Evolutionary conservation across 371 early-diverging fungal genomes (phyloP), one percentile per base, ranked within the genome.

Genomic region (Apophysomyces ossiformis): DNA sequence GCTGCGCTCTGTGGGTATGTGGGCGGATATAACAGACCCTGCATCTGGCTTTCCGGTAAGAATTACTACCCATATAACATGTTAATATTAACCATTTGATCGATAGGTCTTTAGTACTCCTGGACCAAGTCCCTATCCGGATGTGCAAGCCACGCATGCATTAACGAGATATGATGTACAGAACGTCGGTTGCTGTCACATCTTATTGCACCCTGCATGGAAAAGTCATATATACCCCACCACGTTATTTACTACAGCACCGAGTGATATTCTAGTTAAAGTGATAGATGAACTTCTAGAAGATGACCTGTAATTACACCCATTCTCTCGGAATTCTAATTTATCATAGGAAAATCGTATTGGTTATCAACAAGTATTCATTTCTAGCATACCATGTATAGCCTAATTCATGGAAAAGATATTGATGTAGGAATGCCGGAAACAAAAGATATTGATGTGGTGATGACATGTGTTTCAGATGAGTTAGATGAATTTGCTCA

Each of bases 1-100:
- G 3, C 72, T 95, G 12, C 78, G 73, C 39, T 69, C 72, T 6
- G 66, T 73, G 26, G 93, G 93, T 12, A 85, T 89, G 84, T 96
- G 95, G 95, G 92, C 92, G 0, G 97, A 96, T 79, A 75, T 93
- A 45, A 94, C 94, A 41, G 96, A 96, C 73, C 96, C 97, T n/a
- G 92, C 94, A 37, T 93, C 94, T 7, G 97, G 97, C 2, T 92
- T 87, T 77, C 93, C 96, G 1, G 87, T 92, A 79, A 77, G 76
- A 67, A 26, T 26, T 26, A 26, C 1, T 26, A 26, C 32, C 3
- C 3, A 26, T 26, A 26, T 26, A 26, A 26, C 32, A 26, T 26
- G 32, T 26, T 26, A 26, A 3, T 2, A 26, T 45, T 13, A 18
- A 57, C 64, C 0, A 45, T 63, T 44, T 43, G 63, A 32, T 16